Base-by-base conservation (phyloP, 75 land plant species). In the Chamaecyparis obtusa region DNA sequence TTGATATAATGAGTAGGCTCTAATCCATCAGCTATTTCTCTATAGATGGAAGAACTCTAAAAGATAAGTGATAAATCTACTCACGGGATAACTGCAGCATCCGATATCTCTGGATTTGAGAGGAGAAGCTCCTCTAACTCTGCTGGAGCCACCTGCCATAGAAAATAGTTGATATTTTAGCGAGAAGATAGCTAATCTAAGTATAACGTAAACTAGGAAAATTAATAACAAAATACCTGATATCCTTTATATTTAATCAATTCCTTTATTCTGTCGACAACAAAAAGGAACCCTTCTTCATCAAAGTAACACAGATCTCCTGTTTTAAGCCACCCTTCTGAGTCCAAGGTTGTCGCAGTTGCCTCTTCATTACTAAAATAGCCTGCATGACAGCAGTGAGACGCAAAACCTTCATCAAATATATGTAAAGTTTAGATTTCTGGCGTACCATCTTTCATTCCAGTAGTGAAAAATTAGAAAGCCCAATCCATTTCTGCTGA, bases 21-120 rank as follows among this genome's bases (percentile, higher is more conserved):
- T 11, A 21, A 60, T 49, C 30, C 21, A 71, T 36, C 14, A 54
- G 30, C 30, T 39, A 75, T 21, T 77, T 30, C 41, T 87, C 21
- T 74, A 7, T 77, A 32, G 11, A 46, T 69, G 17, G 30, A 9
- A 17, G n/a, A 24, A 36, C 27, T 27, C 39, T 89, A 72, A 15
- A 33, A 9, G 39, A 81, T 17, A 19, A 30, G 41, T 54, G 43
- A 55, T 14, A 27, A 51, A n/a, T 15, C 16, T 37, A 76, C 95
- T 55, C 87, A 96, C 98, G 97, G 97, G 30, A 96, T 89, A 19
- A 96, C 98, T 72, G 97, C 97, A 71, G 92, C 95, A 89, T 96
- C 98, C n/a, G 82, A 76, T 69, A 96, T 93, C 33, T 86, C 93
- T 19, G 94, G 93, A 46, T 95, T 87, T 41, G 90, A 86, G 35